Percentiles rank a stretch among this genome's conserved stretches.
phyloP scores from a whole-genome alignment of 2,329 filamentous ascomycete genomes.

The Alternaria sp. region DNA sequence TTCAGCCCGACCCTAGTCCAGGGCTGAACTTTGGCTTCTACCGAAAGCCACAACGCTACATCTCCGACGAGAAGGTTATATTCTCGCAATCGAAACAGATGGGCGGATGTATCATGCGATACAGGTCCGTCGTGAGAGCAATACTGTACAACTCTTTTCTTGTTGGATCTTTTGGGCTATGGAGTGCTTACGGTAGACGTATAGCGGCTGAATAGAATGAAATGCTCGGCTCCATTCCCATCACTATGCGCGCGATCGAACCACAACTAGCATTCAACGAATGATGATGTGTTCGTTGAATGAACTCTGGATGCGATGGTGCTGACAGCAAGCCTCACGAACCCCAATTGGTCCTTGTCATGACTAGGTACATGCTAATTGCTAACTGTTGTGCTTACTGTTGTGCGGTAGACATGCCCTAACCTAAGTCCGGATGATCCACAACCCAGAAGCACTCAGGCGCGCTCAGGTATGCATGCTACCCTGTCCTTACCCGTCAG shows the following conservation, averaged over 20 bases:
- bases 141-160: neutral
- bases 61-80: neutral
- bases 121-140: neutral
- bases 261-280: conserved; percentile 6
- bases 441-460: conserved; percentile 12
- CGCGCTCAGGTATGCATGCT: conserved; percentile 14
- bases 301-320: neutral
- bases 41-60: neutral
- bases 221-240: conserved; percentile 7
- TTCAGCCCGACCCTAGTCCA: conserved; percentile 15
- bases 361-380: conserved; percentile 9
- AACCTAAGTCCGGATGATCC: conserved; percentile 6
- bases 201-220: conserved; percentile 3
- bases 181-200: conserved; percentile 11
- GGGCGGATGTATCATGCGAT: neutral
- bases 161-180: neutral
- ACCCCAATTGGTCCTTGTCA: conserved; percentile 16
- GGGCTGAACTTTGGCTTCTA: conserved; percentile 14
- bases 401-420: conserved; percentile 16
- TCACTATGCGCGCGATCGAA: conserved; percentile 10
- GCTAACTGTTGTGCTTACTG: conserved; percentile 22
- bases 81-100: neutral
- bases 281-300: conserved; percentile 13
- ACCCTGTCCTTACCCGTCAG: conserved; percentile 14
- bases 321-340: conserved; percentile 16